Conservation (phyloP, 768 basidiomycete genomes). For the Rhizopogon vinicolor region DNA sequence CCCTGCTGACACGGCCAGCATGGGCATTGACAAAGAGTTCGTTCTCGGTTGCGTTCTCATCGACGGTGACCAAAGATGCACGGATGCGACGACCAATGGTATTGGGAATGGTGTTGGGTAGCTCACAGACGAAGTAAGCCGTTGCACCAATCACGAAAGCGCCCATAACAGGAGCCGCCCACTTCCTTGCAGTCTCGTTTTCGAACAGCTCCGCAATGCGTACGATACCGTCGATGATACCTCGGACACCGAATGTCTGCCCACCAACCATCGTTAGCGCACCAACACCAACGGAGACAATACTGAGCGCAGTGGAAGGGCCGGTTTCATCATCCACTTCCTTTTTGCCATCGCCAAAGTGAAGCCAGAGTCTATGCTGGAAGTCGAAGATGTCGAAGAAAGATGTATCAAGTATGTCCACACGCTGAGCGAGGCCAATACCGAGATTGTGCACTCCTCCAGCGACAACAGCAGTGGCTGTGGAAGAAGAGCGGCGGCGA, state of each 20-base stretch:
- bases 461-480: conserved; percentile 56
- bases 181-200: conserved; percentile 76
- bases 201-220: conserved; percentile 75
- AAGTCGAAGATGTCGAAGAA: conserved; percentile 85
- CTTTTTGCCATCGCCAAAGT: conserved; percentile 52
- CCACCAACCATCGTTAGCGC: conserved; percentile 89
- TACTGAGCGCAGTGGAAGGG: conserved; percentile 59
- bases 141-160: conserved; percentile 68
- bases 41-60: conserved; percentile 43
- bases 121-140: conserved; percentile 79
- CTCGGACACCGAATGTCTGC: conserved; percentile 70
- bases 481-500: conserved; percentile 31
- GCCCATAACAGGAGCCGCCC: conserved; percentile 85
- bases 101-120: conserved; percentile 84
- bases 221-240: conserved; percentile 73
- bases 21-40: conserved; percentile 65
- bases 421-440: conserved; percentile 72
- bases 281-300: conserved; percentile 76
- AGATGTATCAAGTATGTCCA: conserved; percentile 75
- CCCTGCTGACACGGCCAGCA: conserved; percentile 64
- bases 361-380: conserved; percentile 69
- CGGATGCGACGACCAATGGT: conserved; percentile 86
- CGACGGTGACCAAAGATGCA: conserved; percentile 48
- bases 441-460: conserved; percentile 80
- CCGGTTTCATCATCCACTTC: conserved; percentile 31